Evolutionary conservation across 352 stramenopile genomes (phyloP).

Genomic region (Albugo laibachii): DNA sequence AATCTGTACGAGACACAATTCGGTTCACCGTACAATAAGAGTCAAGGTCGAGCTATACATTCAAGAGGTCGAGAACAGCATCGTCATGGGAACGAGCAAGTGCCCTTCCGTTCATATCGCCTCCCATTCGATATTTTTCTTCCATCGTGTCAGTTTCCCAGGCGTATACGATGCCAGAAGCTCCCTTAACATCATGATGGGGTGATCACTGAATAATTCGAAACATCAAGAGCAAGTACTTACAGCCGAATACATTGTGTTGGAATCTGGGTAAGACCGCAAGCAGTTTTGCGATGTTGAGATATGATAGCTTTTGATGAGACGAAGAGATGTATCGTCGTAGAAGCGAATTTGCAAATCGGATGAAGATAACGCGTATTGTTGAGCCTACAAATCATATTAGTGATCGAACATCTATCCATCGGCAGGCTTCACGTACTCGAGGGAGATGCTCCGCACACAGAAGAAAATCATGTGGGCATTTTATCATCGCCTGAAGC

Average conservation of each 20-base stretch:
- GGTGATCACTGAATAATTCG: background rate
- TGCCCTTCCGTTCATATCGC: conserved; percentile 24
- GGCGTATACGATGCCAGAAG: conserved; percentile 66
- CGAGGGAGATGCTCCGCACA: conserved; percentile 55
- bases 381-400: conserved; percentile 15
- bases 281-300: conserved; percentile 66
- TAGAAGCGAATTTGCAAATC: conserved; percentile 73
- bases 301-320: conserved; percentile 65
- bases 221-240: background rate
- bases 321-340: conserved; percentile 41
- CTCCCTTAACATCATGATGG: conserved; percentile 8
- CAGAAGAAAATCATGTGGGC: conserved; percentile 50
- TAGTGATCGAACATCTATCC: background rate
- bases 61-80: conserved; percentile 73
- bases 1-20: conserved; percentile 14
- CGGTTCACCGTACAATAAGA: background rate
- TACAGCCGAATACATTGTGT: conserved; percentile 50
- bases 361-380: conserved; percentile 61
- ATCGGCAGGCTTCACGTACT: conserved; percentile 8
- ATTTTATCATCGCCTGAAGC: conserved; percentile 32
- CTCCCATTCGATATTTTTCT: conserved; percentile 65
- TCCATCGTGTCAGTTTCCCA: conserved; percentile 75
- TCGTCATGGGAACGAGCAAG: conserved; percentile 68
- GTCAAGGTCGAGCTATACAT: conserved; percentile 11
- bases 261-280: conserved; percentile 50